Conservation (phyloP, 108 stramenopile genomes). For the Cyclotella sp. region DNA sequence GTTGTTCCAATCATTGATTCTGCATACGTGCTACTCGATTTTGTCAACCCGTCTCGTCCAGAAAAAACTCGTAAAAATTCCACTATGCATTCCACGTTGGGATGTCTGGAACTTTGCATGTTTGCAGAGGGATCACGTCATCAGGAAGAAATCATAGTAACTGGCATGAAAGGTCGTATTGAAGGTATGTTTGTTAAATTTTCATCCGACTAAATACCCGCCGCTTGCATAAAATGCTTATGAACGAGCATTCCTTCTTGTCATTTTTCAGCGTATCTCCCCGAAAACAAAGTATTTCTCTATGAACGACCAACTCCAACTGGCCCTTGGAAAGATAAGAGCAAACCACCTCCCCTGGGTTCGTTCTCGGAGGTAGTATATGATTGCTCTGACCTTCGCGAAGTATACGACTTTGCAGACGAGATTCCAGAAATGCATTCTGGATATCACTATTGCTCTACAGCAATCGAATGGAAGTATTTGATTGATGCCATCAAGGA, state of each 20-base stretch:
- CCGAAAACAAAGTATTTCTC: constrained; percentile 86
- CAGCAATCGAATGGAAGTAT: constrained; percentile 81
- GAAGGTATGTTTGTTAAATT: constrained; percentile 40
- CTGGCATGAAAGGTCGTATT: constrained; percentile 81
- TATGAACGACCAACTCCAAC: constrained; percentile 61
- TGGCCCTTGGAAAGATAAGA: constrained; percentile 71
- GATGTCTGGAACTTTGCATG: constrained; percentile 87
- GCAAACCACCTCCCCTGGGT: constrained; percentile 69
- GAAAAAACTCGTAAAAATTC: constrained; percentile 13
- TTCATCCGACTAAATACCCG: not conserved
- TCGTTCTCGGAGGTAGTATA: constrained; percentile 64
- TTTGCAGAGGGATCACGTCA: constrained; percentile 86
- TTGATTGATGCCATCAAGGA: constrained; percentile 64
- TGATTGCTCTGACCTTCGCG: constrained; percentile 76
- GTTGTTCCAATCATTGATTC: constrained; percentile 79
- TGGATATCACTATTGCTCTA: constrained; percentile 85
- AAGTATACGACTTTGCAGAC: constrained; percentile 68
- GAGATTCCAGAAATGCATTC: constrained; percentile 71
- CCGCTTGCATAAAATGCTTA: not conserved
- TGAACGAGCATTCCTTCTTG: not conserved
- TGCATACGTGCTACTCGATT: constrained; percentile 81
- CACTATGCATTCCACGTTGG: constrained; percentile 52
- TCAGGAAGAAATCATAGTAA: constrained; percentile 90
- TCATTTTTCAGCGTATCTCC: constrained; percentile 65
- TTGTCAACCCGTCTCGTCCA: constrained; percentile 25